These are phyloP conservation scores for Naganishia vaughanmartiniae DNA, from an alignment of 768 basidiomycete genomes.

Conservation along the genomic window DNA sequence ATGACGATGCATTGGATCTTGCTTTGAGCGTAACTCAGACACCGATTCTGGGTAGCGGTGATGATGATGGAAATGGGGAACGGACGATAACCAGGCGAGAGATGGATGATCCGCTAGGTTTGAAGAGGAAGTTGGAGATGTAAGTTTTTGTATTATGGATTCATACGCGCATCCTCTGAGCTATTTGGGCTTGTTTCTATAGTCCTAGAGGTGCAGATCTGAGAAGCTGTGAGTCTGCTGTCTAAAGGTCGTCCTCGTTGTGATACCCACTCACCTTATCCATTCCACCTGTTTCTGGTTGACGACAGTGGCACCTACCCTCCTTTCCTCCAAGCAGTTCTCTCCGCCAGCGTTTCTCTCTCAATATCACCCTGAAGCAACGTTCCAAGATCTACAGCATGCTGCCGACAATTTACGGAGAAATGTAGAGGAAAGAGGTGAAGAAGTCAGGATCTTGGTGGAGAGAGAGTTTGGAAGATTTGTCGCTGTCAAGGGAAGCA, in stretches of 20 bases:
- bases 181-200: constrained; percentile 1
- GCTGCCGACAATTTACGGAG: constrained; percentile 72
- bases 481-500: constrained; percentile 92
- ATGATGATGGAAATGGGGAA: constrained; percentile 40
- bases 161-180: constrained; percentile 51
- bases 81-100: constrained; percentile 27
- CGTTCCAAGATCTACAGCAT: constrained; percentile 80
- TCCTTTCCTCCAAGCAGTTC: constrained; percentile 89
- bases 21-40: constrained; percentile 43
- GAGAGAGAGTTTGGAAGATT: constrained; percentile 98
- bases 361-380: constrained; percentile 86
- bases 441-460: constrained; percentile 89
- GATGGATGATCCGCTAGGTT: constrained; percentile 60
- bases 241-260: background rate
- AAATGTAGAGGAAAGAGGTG: constrained; percentile 84
- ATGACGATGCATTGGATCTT: constrained; percentile 41
- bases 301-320: constrained; percentile 67
- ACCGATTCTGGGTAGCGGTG: constrained; percentile 67
- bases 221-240: constrained; percentile 48
- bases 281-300: constrained; percentile 21
- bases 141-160: constrained; percentile 57
- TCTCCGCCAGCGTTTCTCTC: constrained; percentile 92
- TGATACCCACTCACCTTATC: background rate
- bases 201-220: constrained; percentile 71
- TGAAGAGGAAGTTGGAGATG: constrained; percentile 55